Evolutionary conservation across 495 filamentous ascomycete genomes (phyloP).

Genomic region (Jackrogersella minutella): DNA sequence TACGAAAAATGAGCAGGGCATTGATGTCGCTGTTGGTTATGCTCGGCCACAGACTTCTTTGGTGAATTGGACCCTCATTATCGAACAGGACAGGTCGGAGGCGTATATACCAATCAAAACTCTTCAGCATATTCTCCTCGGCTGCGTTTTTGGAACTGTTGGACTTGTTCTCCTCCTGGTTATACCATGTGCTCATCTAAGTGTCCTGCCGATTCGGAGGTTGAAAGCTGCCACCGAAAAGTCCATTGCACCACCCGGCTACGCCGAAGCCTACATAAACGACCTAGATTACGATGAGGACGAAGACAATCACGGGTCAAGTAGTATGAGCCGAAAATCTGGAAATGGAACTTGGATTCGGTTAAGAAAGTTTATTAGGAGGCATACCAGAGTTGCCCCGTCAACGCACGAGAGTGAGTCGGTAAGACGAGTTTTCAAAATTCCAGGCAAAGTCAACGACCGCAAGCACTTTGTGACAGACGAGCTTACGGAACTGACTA

Average conservation of each 20-base stretch:
- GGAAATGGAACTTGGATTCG: conserved; percentile 50
- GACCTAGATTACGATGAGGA: conserved; percentile 54
- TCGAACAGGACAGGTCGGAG: conserved; percentile 77
- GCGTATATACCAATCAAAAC: conserved; percentile 77
- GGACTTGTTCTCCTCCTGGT: conserved; percentile 72
- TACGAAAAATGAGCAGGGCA: conserved; percentile 72
- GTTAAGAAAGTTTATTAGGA: conserved; percentile 48
- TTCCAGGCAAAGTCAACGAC: conserved; percentile 81
- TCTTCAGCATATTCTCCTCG: conserved; percentile 78
- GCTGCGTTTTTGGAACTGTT: conserved; percentile 83
- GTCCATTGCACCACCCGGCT: conserved; percentile 71
- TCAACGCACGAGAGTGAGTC: conserved; percentile 54
- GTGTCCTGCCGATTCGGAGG: conserved; percentile 79
- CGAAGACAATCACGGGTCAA: conserved; percentile 46
- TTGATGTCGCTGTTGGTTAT: conserved; percentile 72
- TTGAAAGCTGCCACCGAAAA: conserved; percentile 80
- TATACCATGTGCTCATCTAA: conserved; percentile 79
- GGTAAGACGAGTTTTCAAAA: conserved; percentile 71
- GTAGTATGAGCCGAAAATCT: conserved; percentile 48
- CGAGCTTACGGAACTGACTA: conserved; percentile 85
- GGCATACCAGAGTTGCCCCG: conserved; percentile 39
- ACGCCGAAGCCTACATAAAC: conserved; percentile 56
- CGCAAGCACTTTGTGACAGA: conserved; percentile 79
- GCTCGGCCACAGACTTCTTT: conserved; percentile 69
- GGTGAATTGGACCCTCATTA: conserved; percentile 80